Evolutionary conservation across 164 flowering plant genomes (phyloP), one percentile per base, ranked within the genome.

Genomic region (Protea cynaroides): DNA sequence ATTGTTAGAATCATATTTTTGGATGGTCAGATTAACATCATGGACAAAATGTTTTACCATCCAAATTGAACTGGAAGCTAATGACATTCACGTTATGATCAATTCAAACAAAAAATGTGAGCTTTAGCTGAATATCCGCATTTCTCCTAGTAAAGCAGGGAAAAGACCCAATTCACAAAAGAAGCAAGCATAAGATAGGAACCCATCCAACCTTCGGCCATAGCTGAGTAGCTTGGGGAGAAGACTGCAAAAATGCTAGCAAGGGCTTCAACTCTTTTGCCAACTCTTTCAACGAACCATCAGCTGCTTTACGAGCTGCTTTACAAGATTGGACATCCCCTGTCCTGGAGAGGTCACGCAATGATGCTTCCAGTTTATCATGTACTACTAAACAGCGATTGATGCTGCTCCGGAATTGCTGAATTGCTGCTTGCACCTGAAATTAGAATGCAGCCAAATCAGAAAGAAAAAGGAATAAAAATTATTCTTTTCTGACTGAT

Each of bases 321-420:
- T 94, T 94, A 77, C 97, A 90, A 69, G 88, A 82, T 83, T 86
- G 93, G 65, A 87, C 81, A 78, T 94, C 91, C 9, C 97, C 98
- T 4, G 86, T 85, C 78, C 98, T 82, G 19, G 96, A 87, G 65
- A 94, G 85, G 62, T 94, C 97, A 50, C 78, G 90, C 69, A 94
- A 74, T 19, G 98, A 91, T 58, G 87, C 83, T 69, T 87, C 97
- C 49, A 94, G 79, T 76, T 83, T 94, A 63, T 89, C 97, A 64
- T 87, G 96, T 61, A 83, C 71, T 6, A 64, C 19, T 67, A 94
- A 63, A 75, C 89, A 83, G 58, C 74, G 83, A 62, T 69, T 75
- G 56, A 91, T 75, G 57, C 80, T 71, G 60, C 63, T 82, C 47
- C 73, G 81, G 38, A 86, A 63, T 78, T 82, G 85, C 81, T 87